Base-by-base conservation (phyloP, 2,329 filamentous ascomycete genomes). In the Penicillium glabrum region DNA sequence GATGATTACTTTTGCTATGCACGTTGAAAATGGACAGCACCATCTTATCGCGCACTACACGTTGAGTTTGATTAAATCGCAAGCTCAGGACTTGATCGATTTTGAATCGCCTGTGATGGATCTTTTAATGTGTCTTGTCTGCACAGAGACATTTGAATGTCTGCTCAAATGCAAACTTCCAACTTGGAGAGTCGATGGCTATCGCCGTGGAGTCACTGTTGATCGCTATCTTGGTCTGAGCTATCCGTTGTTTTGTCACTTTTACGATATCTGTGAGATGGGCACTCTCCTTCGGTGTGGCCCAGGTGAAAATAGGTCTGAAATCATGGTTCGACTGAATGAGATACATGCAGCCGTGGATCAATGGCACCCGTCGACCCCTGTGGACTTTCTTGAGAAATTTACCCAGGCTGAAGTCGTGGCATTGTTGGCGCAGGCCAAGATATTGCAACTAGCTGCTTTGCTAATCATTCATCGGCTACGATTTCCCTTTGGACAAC, bases 1-100 rank as follows among this genome's bases (percentile, higher is more conserved):
- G 19, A 53, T 63, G 58, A 43, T 60, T 1, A 63, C 60, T 16
- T 62, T 63, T 37, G 61, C 61, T 14, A 59, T 63, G 61, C 61
- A 63, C 52, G 57, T 63, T 11, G 43, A 39, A 11, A 35, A 61
- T 29, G 61, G 61, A n/a, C 58, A 62, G 26, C 48, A 58, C 0
- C 53, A 49, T 44, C 35, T 62, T 13, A 62, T 64, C 29, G 58
- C 60, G 2, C 61, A 48, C 14, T 61, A 59, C 5, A 64, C 58
- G 0, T 24, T 64, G 19, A 51, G 26, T 19, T 53, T 64, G 6
- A 49, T 64, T 3, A 61, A 61, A 37, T 41, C 48, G 16, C 56
- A 53, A 8, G 51, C 51, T 23, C 37, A 39, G 5, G 19, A n/a
- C 26, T 14, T 60, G 2, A 50, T 54, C 2, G 27, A 21, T 1